These are phyloP conservation scores for Aspergillus costaricaensis DNA, from an alignment of 2,329 filamentous ascomycete genomes.

Conservation along the genomic window DNA sequence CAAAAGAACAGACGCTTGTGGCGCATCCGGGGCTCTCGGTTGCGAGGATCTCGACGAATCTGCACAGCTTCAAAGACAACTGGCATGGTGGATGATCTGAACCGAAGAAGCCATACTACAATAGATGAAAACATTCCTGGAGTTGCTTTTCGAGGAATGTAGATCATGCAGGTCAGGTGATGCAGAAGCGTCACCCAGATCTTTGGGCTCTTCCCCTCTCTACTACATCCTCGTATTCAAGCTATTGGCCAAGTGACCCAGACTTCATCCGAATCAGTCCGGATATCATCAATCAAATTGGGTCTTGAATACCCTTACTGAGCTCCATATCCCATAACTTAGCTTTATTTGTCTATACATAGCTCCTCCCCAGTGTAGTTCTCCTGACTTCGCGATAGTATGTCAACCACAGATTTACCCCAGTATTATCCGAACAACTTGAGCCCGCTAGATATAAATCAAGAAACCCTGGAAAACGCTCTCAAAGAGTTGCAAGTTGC, in stretches of 20 bases:
- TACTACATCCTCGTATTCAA: neutral
- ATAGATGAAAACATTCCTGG: neutral
- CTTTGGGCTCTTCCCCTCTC: neutral
- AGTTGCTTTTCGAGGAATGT: neutral
- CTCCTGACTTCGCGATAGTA: neutral
- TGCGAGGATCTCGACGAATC: no score
- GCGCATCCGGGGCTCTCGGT: neutral
- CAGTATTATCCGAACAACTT: slow-evolving; percentile 33
- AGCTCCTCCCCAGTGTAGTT: neutral
- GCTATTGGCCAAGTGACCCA: neutral
- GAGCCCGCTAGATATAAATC: slow-evolving; percentile 22
- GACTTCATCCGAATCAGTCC: neutral
- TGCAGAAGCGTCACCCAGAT: neutral
- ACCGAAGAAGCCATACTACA: no score
- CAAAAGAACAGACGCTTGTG: neutral
- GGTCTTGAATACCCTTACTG: neutral
- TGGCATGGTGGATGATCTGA: no score
- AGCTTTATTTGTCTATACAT: neutral
- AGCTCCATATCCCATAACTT: neutral
- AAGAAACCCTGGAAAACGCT: slow-evolving; percentile 18
- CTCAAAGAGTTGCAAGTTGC: slow-evolving; percentile 34
- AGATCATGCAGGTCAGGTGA: neutral
- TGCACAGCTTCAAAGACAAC: no score
- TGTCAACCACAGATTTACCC: slow-evolving; percentile 7
- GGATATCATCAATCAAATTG: neutral